phyloP scores from a whole-genome alignment of 768 basidiomycete species.

The Tricholomella constricta region DNA sequence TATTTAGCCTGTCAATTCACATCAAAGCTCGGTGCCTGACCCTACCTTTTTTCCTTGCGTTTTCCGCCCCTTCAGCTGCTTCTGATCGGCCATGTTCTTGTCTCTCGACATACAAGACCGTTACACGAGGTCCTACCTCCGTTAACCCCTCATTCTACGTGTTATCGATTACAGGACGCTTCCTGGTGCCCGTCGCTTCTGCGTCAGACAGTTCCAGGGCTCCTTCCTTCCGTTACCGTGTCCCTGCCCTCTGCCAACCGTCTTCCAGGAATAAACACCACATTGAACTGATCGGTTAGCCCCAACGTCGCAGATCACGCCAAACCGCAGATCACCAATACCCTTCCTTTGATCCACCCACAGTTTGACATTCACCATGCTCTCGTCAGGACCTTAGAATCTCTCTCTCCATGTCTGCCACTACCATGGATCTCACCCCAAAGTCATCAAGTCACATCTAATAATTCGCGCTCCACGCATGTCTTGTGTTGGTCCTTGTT shows the following conservation, averaged over 20 bases:
- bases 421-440: background rate
- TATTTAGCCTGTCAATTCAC: background rate
- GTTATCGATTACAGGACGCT: conserved; percentile 6
- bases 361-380: background rate
- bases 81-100: conserved; percentile 6
- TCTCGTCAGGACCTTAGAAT: background rate
- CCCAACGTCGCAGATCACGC: background rate
- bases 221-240: background rate
- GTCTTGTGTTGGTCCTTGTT: background rate
- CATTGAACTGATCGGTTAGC: background rate
- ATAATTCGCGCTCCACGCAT: background rate
- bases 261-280: background rate
- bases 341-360: background rate
- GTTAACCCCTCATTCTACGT: background rate
- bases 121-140: conserved; percentile 5
- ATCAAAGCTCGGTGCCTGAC: conserved; percentile 6
- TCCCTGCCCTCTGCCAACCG: background rate
- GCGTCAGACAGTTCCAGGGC: conserved; percentile 2
- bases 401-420: background rate
- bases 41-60: conserved; percentile 1
- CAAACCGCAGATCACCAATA: background rate
- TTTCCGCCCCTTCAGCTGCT: conserved; percentile 10
- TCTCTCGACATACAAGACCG: background rate
- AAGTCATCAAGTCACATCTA: too few relatives aligned
- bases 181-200: background rate